Conservation (phyloP, 225 moss, liverwort and hornwort genomes). For the Pleurozium schreberi region DNA sequence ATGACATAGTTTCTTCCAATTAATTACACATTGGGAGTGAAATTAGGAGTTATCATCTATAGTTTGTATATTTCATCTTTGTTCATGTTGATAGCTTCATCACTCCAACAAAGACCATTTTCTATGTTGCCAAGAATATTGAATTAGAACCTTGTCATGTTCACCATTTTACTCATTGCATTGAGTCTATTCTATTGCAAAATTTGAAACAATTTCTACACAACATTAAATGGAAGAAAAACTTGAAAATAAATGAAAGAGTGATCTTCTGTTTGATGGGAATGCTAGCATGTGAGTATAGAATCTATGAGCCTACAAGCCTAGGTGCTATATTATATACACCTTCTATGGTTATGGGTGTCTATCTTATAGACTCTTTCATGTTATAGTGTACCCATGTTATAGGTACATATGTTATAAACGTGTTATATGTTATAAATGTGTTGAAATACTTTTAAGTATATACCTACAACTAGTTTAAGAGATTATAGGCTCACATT, state of each 20-base stretch:
- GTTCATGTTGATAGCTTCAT: background rate
- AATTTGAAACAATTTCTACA: background rate
- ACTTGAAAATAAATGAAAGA: no score
- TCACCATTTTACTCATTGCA: no score
- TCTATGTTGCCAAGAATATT: background rate
- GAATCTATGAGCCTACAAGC: background rate
- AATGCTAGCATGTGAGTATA: background rate
- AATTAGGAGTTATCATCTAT: background rate
- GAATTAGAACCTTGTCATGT: accelerated
- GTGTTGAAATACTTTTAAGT: background rate
- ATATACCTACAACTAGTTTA: background rate
- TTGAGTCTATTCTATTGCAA: background rate
- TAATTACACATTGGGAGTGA: no score
- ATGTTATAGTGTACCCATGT: no score
- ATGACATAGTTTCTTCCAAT: background rate
- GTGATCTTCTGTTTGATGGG: background rate
- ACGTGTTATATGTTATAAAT: no score
- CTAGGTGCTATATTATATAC: no score
- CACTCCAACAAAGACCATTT: background rate
- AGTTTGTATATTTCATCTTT: background rate
- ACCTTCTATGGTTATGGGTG: no score
- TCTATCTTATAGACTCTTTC: no score
- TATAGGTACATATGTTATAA: background rate
- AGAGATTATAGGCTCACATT: background rate
- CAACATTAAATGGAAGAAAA: background rate